These are phyloP conservation scores for Termitomyces heimii DNA, from an alignment of 768 basidiomycete genomes.

Conservation along the genomic window DNA sequence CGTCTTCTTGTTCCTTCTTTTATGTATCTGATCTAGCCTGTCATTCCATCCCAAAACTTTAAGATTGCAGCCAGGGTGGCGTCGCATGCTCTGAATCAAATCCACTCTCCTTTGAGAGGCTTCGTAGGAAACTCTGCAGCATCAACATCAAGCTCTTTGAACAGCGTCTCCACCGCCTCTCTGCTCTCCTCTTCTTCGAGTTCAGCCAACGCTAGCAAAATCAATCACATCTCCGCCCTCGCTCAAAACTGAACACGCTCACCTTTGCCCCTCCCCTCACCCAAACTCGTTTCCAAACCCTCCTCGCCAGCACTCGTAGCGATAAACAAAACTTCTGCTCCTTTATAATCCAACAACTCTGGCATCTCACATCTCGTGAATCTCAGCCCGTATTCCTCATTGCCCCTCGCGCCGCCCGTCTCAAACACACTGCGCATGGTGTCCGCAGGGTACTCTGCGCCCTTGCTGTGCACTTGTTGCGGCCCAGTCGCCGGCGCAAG, in stretches of 20 bases:
- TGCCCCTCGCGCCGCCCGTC: constrained; percentile 18
- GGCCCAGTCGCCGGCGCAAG: constrained; percentile 35
- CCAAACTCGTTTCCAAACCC: constrained; percentile 43
- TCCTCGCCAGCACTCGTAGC: constrained; percentile 42
- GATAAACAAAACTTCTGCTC: constrained; percentile 50
- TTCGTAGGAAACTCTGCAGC: constrained; percentile 35
- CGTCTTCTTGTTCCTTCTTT: too few relatives aligned
- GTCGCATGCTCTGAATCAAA: constrained; percentile 18
- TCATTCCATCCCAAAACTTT: too few relatives aligned
- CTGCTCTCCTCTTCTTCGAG: constrained; percentile 32
- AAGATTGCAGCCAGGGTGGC: too few relatives aligned
- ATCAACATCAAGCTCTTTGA: constrained; percentile 41
- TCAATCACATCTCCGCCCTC: background rate
- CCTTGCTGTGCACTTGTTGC: constrained; percentile 23
- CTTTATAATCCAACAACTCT: constrained; percentile 48
- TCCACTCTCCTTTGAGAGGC: constrained; percentile 49
- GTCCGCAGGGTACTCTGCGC: constrained; percentile 39
- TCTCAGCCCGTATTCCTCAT: constrained; percentile 38
- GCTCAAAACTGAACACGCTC: constrained; percentile 7
- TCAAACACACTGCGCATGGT: constrained; percentile 48
- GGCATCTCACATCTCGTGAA: constrained; percentile 47
- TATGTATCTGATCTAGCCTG: too few relatives aligned
- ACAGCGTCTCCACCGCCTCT: constrained; percentile 32
- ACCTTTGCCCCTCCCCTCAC: constrained; percentile 48
- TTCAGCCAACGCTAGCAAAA: constrained; percentile 31